Evolutionary conservation across 2,329 filamentous ascomycete genomes (phyloP).

Genomic region (Cercospora beticola): DNA sequence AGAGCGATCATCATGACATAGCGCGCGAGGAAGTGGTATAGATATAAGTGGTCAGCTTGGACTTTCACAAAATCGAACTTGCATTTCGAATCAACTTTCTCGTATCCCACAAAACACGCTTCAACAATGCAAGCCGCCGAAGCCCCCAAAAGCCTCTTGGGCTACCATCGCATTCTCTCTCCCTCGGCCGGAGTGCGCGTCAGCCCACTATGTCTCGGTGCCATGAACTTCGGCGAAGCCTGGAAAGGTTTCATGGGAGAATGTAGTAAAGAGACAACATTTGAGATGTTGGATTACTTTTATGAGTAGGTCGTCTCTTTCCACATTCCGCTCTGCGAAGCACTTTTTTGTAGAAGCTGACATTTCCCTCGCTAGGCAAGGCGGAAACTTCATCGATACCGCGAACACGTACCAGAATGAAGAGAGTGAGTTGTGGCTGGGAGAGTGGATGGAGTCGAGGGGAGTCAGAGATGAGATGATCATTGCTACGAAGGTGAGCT

Average conservation of each 20-base stretch:
- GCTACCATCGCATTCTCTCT: slow-evolving; percentile 48
- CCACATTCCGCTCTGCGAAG: background rate
- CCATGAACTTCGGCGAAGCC: slow-evolving; percentile 56
- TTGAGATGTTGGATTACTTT: slow-evolving; percentile 38
- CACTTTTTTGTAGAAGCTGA: background rate
- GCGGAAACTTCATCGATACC: slow-evolving; percentile 48
- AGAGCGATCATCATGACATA: background rate
- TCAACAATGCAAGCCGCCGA: background rate
- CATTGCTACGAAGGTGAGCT: slow-evolving; percentile 28
- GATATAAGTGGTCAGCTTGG: background rate
- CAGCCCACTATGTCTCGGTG: slow-evolving; percentile 54
- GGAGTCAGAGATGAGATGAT: slow-evolving; percentile 65
- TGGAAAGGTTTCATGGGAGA: slow-evolving; percentile 42
- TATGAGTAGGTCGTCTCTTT: slow-evolving; percentile 17
- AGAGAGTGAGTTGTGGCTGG: slow-evolving; percentile 36
- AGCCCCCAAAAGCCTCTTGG: slow-evolving; percentile 1
- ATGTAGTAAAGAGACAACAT: slow-evolving; percentile 35
- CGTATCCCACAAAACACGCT: background rate
- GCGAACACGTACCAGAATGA: slow-evolving; percentile 39
- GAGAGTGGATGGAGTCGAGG: slow-evolving; percentile 31
- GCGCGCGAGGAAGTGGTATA: background rate
- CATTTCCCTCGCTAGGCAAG: slow-evolving; percentile 1
- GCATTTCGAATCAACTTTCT: background rate
- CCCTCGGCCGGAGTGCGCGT: slow-evolving; percentile 52
- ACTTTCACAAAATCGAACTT: background rate